Conservation (phyloP, 371 early-diverging fungal species). For the Haplosporangium sp. region DNA sequence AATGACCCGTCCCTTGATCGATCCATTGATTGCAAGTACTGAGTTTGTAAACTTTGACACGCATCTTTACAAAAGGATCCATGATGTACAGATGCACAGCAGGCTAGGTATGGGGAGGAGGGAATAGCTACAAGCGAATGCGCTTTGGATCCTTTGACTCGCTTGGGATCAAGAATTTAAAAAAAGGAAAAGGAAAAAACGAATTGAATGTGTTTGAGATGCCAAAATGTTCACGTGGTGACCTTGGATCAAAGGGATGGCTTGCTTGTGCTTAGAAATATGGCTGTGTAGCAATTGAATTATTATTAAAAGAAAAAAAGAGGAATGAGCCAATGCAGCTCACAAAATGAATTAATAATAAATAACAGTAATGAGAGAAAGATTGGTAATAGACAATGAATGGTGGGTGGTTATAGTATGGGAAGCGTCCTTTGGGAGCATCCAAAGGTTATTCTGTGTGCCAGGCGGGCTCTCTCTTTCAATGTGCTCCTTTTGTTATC, state of each 20-base stretch:
- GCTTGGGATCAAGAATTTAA: not conserved
- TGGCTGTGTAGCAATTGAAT: no score
- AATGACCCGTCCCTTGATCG: constrained; percentile 86
- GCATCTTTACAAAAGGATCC: constrained; percentile 57
- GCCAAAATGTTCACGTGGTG: constrained; percentile 2
- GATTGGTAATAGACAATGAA: not conserved
- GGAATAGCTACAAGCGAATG: constrained; percentile 4
- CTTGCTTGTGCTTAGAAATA: not conserved
- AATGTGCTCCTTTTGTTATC: not conserved
- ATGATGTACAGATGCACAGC: constrained; percentile 29
- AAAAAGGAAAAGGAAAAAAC: no score
- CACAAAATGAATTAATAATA: not conserved
- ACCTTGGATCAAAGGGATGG: not conserved
- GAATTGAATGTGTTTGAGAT: not conserved
- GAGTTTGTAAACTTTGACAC: constrained; percentile 88
- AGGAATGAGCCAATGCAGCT: not conserved
- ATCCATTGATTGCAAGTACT: constrained; percentile 76
- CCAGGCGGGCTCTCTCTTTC: not conserved
- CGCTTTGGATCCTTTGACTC: constrained; percentile 13
- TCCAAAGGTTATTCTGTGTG: not conserved
- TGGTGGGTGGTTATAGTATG: not conserved
- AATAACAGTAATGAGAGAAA: not conserved
- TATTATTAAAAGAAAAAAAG: not conserved
- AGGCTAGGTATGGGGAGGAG: not conserved
- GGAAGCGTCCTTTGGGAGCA: constrained; percentile 4